These are phyloP conservation scores for Solanum dulcamara DNA, from an alignment of 257 asterid genomes.

Conservation along the genomic window DNA sequence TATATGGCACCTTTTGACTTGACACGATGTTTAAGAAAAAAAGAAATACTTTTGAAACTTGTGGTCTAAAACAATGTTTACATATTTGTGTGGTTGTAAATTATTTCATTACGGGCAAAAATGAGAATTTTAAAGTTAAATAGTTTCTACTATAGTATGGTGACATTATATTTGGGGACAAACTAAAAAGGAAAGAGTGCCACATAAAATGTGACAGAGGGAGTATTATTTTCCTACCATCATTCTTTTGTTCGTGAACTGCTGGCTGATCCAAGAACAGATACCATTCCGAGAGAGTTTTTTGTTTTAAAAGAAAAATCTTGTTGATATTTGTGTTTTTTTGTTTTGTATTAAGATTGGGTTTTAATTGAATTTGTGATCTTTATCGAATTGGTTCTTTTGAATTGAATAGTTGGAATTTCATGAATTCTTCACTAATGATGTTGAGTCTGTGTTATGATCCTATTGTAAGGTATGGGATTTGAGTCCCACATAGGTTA, in stretches of 20 bases:
- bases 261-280: constrained; percentile 67
- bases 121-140: too few relatives aligned
- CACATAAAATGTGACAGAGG: too few relatives aligned
- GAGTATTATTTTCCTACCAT: not conserved
- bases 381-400: not conserved
- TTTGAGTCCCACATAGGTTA: not conserved
- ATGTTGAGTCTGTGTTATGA: not conserved
- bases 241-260: constrained; percentile 72
- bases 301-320: too few relatives aligned
- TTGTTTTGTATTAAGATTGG: not conserved
- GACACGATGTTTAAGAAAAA: too few relatives aligned
- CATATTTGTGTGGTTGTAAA: too few relatives aligned
- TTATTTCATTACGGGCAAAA: too few relatives aligned
- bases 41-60: too few relatives aligned
- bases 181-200: too few relatives aligned
- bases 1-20: too few relatives aligned
- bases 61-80: too few relatives aligned
- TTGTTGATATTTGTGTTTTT: not conserved
- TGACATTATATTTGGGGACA: too few relatives aligned
- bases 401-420: not conserved
- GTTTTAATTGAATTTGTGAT: not conserved
- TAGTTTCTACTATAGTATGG: too few relatives aligned
- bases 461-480: not conserved
- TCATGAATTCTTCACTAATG: not conserved
- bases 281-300: constrained; percentile 60